phyloP scores from a whole-genome alignment of 441 rosid species.

The California macrophylla region DNA sequence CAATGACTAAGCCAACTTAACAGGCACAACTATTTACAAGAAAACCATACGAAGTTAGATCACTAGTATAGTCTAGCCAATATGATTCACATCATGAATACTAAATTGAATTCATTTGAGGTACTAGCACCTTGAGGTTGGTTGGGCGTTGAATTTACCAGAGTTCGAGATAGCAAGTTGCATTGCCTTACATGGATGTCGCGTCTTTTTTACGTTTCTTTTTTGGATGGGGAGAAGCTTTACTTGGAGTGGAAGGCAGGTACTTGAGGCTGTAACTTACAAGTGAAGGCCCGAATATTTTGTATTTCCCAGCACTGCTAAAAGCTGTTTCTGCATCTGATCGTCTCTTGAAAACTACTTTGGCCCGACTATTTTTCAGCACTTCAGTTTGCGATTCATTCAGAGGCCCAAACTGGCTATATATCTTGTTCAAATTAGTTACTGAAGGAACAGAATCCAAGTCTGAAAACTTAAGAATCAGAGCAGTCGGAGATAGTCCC shows the following conservation, averaged over 20 bases:
- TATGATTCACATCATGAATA: neutral
- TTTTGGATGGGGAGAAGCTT: conserved; percentile 15
- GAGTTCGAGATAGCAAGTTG: neutral
- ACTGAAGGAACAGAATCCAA: conserved; percentile 40
- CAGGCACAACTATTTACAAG: neutral
- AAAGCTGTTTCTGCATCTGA: conserved; percentile 64
- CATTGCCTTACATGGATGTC: neutral
- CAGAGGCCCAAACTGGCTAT: conserved; percentile 46
- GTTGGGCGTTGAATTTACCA: neutral
- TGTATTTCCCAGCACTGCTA: conserved; percentile 62
- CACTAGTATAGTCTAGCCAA: neutral
- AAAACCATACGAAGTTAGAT: neutral
- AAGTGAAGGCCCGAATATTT: conserved; percentile 63
- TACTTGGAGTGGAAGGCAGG: conserved; percentile 18
- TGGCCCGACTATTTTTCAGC: conserved; percentile 45
- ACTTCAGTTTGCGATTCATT: conserved; percentile 40
- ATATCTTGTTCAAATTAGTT: conserved; percentile 46
- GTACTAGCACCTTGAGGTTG: neutral
- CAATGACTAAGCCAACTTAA: too few relatives aligned
- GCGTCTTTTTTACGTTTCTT: conserved; percentile 17
- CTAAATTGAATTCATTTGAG: neutral
- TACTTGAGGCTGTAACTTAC: conserved; percentile 61
- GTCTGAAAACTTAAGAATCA: conserved; percentile 50
- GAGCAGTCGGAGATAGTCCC: conserved; percentile 33
- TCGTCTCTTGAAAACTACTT: conserved; percentile 47